Evolutionary conservation across 192 early-diverging fungal genomes (phyloP).

Genomic region (Linnemannia exigua): DNA sequence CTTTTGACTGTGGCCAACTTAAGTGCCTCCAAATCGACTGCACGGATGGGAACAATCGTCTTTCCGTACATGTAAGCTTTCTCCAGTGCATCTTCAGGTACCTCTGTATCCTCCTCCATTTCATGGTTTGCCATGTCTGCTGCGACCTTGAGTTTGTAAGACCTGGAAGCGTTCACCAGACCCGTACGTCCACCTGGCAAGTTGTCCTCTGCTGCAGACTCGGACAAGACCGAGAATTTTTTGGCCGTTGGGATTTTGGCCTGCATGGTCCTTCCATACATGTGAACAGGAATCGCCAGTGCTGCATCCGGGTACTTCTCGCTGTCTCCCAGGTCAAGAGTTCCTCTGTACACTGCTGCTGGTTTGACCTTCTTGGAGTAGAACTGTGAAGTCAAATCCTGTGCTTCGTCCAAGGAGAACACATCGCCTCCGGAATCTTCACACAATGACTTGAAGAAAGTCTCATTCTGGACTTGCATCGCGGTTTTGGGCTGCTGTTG

Average conservation of each 20-base stretch:
- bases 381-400: slow-evolving; percentile 58
- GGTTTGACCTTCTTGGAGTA: slow-evolving; percentile 70
- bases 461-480: slow-evolving; percentile 63
- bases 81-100: slow-evolving; percentile 66
- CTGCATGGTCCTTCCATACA: slow-evolving; percentile 69
- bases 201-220: slow-evolving; percentile 48
- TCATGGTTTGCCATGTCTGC: slow-evolving; percentile 38
- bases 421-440: slow-evolving; percentile 38
- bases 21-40: slow-evolving; percentile 72
- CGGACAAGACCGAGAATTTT: slow-evolving; percentile 73
- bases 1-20: slow-evolving; percentile 70
- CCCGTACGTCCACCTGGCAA: slow-evolving; percentile 49
- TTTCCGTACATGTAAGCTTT: slow-evolving; percentile 80
- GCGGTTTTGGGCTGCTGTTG: slow-evolving; percentile 4
- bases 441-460: slow-evolving; percentile 63
- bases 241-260: slow-evolving; percentile 71
- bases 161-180: slow-evolving; percentile 50
- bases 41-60: slow-evolving; percentile 72
- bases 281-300: slow-evolving; percentile 67
- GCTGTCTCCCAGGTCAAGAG: slow-evolving; percentile 68
- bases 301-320: slow-evolving; percentile 53
- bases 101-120: slow-evolving; percentile 45
- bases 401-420: slow-evolving; percentile 66
- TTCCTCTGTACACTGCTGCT: slow-evolving; percentile 65
- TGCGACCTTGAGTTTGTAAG: slow-evolving; percentile 47